Evolutionary conservation across 208 protist species (phyloP).

Genomic region (Acanthamoeba lenticulata): DNA sequence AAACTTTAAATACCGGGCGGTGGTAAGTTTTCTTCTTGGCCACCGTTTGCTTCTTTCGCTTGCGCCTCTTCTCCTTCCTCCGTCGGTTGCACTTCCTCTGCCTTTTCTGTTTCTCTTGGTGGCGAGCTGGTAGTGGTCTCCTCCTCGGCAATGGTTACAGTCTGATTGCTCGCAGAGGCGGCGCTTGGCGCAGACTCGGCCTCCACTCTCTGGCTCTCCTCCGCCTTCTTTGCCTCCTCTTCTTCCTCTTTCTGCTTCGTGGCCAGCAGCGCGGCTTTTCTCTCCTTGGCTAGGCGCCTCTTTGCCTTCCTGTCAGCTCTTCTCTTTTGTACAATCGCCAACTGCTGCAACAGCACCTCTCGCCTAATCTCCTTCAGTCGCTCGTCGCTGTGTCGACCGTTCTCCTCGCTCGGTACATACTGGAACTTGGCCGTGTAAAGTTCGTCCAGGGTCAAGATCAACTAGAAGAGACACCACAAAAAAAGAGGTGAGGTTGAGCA

Average conservation of each 20-base stretch:
- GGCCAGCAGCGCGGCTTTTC: neutral
- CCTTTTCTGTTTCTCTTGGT: too few relatives aligned
- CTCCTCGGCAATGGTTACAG: too few relatives aligned
- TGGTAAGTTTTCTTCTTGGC: too few relatives aligned
- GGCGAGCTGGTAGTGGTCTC: too few relatives aligned
- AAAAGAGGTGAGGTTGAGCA: neutral
- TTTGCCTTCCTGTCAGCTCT: neutral
- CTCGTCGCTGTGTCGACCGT: neutral
- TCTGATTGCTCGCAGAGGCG: too few relatives aligned
- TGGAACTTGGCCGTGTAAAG: neutral
- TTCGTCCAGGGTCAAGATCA: neutral
- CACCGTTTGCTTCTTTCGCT: too few relatives aligned
- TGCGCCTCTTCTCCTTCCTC: too few relatives aligned
- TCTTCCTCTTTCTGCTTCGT: neutral
- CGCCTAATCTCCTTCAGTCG: neutral
- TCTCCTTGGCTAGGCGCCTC: neutral
- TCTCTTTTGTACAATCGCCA: neutral
- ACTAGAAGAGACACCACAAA: neutral
- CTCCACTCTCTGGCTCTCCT: neutral
- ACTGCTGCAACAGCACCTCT: neutral
- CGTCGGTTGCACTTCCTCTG: too few relatives aligned
- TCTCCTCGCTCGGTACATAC: neutral
- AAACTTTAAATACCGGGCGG: too few relatives aligned
- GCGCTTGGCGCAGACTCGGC: too few relatives aligned
- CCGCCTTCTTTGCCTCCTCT: neutral